Conservation (phyloP, 1,139 yeast genomes). For the Candida sanyaensis region DNA sequence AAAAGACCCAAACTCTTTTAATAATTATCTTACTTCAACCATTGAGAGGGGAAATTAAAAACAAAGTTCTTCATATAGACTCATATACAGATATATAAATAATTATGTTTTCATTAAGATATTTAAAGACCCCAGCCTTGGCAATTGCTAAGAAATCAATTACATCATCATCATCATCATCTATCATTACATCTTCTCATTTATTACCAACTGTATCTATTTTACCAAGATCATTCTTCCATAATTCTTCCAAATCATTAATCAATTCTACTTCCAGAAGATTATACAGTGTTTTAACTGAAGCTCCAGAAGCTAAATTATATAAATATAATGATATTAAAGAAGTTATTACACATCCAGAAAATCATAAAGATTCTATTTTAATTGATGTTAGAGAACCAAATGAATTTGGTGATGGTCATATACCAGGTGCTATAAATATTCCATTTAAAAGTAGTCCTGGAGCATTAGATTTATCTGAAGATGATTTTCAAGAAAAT, state of each 20-base stretch:
- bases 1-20: too few species aligned
- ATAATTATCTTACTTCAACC: neutral
- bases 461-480: constrained; percentile 82
- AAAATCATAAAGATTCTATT: constrained; percentile 42
- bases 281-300: constrained; percentile 31
- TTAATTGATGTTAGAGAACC: constrained; percentile 94
- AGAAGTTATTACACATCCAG: constrained; percentile 42
- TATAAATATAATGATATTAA: constrained; percentile 62
- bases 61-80: too few species aligned
- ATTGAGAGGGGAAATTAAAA: neutral
- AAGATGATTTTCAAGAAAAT: constrained; percentile 75
- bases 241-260: constrained; percentile 2
- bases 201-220: constrained; percentile 4
- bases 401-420: constrained; percentile 67
- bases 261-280: constrained; percentile 10
- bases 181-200: neutral
- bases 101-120: constrained; percentile 9
- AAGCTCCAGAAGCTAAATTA: constrained; percentile 46
- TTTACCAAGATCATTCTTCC: constrained; percentile 3
- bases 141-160: constrained; percentile 6
- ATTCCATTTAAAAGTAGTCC: constrained; percentile 91
- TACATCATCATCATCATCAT: neutral
- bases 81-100: neutral
- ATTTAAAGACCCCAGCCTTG: constrained; percentile 7
- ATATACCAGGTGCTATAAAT: constrained; percentile 82